Percentiles rank a stretch among this genome's conserved stretches.
Conservation (phyloP, 768 basidiomycete genomes). For the Floccularia luteovirens region DNA sequence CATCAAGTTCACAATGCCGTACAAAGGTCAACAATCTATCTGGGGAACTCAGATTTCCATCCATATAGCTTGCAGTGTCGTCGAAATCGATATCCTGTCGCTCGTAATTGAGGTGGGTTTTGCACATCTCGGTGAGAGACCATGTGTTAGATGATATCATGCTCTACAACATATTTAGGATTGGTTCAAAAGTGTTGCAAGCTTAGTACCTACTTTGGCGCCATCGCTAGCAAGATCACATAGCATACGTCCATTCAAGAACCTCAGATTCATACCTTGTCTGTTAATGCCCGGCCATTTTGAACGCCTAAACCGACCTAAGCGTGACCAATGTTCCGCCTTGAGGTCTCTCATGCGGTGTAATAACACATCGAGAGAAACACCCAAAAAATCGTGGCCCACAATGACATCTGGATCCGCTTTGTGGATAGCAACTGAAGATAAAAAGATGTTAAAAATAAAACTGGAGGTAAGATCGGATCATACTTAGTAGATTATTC, state of each 20-base stretch:
- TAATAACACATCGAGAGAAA: slow-evolving; percentile 83
- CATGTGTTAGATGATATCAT: slow-evolving; percentile 98
- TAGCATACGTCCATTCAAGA: slow-evolving; percentile 78
- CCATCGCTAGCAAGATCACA: slow-evolving; percentile 94
- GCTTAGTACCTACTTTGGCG: slow-evolving; percentile 58
- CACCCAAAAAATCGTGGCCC: slow-evolving; percentile 91
- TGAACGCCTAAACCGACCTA: slow-evolving; percentile 82
- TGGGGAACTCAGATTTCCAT: slow-evolving; percentile 70
- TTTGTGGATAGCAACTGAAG: slow-evolving; percentile 64
- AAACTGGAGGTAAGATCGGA: not conserved
- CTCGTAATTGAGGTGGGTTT: slow-evolving; percentile 76
- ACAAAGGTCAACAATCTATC: slow-evolving; percentile 82
- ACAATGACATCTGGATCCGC: slow-evolving; percentile 93
- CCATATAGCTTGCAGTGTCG: slow-evolving; percentile 87
- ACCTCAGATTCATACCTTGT: slow-evolving; percentile 77
- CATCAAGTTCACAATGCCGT: slow-evolving; percentile 90
- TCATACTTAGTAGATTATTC: slow-evolving; percentile 67
- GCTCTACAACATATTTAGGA: slow-evolving; percentile 37
- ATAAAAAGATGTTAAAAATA: slow-evolving; percentile 2
- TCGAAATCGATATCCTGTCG: slow-evolving; percentile 95
- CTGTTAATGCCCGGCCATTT: slow-evolving; percentile 78
- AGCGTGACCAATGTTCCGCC: slow-evolving; percentile 88
- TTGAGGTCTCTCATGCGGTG: slow-evolving; percentile 89
- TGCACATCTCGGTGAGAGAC: slow-evolving; percentile 97
- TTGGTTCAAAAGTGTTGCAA: not conserved